These are phyloP conservation scores for Blepharisma undulans DNA, from an alignment of 169 alveolate genomes.

Conservation along the genomic window DNA sequence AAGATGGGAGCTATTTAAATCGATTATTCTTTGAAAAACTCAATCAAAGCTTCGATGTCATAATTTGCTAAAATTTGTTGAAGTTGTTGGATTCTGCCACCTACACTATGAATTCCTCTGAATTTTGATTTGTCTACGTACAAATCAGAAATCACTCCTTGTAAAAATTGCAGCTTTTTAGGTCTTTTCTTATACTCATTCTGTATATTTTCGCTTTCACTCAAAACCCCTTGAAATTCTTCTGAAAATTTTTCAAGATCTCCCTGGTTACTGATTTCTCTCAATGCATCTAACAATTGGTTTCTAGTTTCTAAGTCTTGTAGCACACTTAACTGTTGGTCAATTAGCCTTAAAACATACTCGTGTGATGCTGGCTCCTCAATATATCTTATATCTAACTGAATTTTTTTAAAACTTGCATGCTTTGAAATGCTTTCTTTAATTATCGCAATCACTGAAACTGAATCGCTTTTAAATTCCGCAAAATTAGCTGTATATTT, in stretches of 20 bases:
- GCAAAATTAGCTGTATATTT: neutral
- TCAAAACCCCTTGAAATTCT: conserved; percentile 48
- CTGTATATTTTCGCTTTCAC: conserved; percentile 51
- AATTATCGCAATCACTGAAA: conserved; percentile 55
- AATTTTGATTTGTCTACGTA: conserved; percentile 60
- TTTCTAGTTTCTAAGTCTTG: conserved; percentile 49
- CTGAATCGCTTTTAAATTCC: conserved; percentile 45
- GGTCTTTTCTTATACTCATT: conserved; percentile 49
- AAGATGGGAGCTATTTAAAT: neutral
- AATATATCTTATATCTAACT: conserved; percentile 41
- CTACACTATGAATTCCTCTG: conserved; percentile 53
- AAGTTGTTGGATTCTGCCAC: conserved; percentile 41
- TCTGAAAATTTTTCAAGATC: conserved; percentile 50
- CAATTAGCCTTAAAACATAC: conserved; percentile 42
- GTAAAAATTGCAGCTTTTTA: conserved; percentile 53
- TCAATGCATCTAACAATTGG: conserved; percentile 61
- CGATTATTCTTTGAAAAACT: conserved; percentile 42
- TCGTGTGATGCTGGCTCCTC: conserved; percentile 40
- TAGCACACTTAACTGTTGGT: conserved; percentile 49
- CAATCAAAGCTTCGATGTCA: conserved; percentile 51
- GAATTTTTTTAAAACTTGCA: conserved; percentile 46
- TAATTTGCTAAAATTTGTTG: conserved; percentile 46
- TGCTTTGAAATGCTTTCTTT: conserved; percentile 46
- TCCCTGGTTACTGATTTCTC: conserved; percentile 52
- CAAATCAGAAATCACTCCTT: conserved; percentile 67